Evolutionary conservation across 352 stramenopile species (phyloP).

Genomic region (Globisporangium uncinulatum): DNA sequence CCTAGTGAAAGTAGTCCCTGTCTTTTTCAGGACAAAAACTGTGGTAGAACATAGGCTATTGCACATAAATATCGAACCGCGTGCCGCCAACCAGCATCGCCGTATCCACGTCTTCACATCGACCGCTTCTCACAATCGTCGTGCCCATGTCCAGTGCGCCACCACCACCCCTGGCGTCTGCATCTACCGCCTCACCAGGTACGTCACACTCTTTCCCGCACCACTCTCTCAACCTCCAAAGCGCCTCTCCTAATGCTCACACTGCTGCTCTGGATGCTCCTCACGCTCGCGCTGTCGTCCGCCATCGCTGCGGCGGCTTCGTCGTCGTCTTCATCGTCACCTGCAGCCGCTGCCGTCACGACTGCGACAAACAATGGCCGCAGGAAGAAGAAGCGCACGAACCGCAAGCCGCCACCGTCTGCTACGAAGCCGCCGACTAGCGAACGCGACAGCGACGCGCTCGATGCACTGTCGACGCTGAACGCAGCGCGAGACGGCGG

Average conservation of each 20-base stretch:
- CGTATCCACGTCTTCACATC: too few species aligned
- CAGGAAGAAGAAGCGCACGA: constrained; percentile 13
- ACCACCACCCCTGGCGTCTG: neutral
- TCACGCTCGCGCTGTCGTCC: neutral
- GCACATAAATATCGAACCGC: too few species aligned
- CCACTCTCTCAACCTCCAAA: neutral
- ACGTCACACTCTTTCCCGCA: neutral
- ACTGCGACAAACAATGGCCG: neutral
- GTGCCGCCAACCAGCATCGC: too few species aligned
- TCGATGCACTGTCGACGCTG: constrained; percentile 17
- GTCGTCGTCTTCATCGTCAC: neutral
- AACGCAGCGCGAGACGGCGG: constrained; percentile 30
- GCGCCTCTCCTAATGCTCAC: neutral
- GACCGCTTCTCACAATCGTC: neutral
- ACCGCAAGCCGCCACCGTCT: neutral
- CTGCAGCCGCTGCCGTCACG: neutral
- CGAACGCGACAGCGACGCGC: constrained; percentile 2
- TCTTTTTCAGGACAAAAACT: neutral
- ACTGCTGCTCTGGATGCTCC: neutral
- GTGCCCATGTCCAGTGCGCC: neutral
- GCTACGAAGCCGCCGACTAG: neutral
- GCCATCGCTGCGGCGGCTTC: neutral
- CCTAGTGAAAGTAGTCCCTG: too few species aligned
- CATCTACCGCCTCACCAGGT: neutral
- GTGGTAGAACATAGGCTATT: too few species aligned